These are phyloP conservation scores for Nepenthes mirabilis DNA, from an alignment of 148 eudicot species.

Conservation along the genomic window DNA sequence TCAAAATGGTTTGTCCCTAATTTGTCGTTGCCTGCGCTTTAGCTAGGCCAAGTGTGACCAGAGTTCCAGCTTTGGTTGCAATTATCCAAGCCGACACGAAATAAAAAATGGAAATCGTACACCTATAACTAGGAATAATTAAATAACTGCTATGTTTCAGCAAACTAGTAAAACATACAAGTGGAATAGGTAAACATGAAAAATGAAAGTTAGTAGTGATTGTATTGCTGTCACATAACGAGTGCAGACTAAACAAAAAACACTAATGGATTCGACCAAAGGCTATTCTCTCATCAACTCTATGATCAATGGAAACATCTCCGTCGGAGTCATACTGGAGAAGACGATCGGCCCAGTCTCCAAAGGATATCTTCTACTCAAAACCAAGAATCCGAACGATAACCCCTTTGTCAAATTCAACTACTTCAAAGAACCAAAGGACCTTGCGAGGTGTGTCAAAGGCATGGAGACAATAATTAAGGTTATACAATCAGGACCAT, in stretches of 20 bases:
- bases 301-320: conserved; percentile 20
- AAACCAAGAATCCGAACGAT: conserved; percentile 29
- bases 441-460: conserved; percentile 37
- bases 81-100: too few species aligned
- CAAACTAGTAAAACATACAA: too few species aligned
- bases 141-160: too few species aligned
- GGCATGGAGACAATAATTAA: conserved; percentile 40
- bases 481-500: conserved; percentile 35
- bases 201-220: too few species aligned
- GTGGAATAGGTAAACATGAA: too few species aligned
- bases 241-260: conserved; percentile 7
- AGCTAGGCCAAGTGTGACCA: too few species aligned
- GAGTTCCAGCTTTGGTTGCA: too few species aligned
- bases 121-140: too few species aligned
- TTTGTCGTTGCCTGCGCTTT: too few species aligned
- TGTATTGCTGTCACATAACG: neutral
- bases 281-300: conserved; percentile 20
- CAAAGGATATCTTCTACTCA: conserved; percentile 30
- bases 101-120: too few species aligned
- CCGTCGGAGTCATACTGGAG: conserved; percentile 39
- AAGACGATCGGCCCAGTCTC: conserved; percentile 49
- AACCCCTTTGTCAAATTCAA: conserved; percentile 57
- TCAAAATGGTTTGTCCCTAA: too few species aligned
- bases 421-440: conserved; percentile 52
- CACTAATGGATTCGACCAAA: conserved; percentile 11